phyloP scores from a whole-genome alignment of 1,284 basidiomycete genomes.

The Ganoderma lingzhi region DNA sequence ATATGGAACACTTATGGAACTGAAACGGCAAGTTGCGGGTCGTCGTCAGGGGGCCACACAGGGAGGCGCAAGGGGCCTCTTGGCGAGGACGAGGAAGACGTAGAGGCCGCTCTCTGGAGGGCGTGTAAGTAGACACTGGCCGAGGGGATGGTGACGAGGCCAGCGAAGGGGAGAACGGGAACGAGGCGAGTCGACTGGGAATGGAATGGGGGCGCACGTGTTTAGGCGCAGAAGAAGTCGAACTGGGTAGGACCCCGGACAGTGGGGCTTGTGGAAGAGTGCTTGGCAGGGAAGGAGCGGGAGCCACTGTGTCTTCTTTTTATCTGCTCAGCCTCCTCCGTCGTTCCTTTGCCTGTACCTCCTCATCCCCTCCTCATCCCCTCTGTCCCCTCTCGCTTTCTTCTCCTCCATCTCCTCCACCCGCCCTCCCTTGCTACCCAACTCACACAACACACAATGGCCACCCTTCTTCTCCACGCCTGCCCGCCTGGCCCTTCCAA shows the following conservation, averaged over 20 bases:
- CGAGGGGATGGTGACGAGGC: not conserved
- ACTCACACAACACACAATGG: constrained; percentile 27
- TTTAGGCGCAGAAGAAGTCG: constrained; percentile 20
- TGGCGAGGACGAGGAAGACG: constrained; percentile 11
- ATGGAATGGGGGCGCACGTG: constrained; percentile 36
- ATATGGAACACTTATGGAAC: constrained; percentile 30
- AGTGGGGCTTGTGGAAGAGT: constrained; percentile 17
- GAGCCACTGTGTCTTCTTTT: constrained; percentile 30
- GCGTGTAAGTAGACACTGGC: constrained; percentile 4
- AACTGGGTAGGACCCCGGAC: constrained; percentile 34
- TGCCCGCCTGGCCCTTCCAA: constrained; percentile 28
- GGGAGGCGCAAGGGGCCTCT: constrained; percentile 12
- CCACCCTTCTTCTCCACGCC: constrained; percentile 31
- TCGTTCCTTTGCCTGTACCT: constrained; percentile 24
- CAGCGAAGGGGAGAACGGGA: constrained; percentile 13
- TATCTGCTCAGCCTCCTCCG: constrained; percentile 32
- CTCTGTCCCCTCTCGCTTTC: constrained; percentile 46
- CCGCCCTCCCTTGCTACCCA: constrained; percentile 10
- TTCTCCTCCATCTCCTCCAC: constrained; percentile 36
- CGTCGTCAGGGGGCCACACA: constrained; percentile 22
- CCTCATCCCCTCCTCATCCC: constrained; percentile 36
- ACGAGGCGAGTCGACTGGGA: constrained; percentile 12
- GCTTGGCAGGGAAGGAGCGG: constrained; percentile 28
- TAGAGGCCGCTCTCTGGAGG: not conserved
- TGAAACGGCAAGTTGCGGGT: constrained; percentile 34